These are phyloP conservation scores for Durotheca rogersii DNA, from an alignment of 495 filamentous ascomycete species.

Conservation along the genomic window DNA sequence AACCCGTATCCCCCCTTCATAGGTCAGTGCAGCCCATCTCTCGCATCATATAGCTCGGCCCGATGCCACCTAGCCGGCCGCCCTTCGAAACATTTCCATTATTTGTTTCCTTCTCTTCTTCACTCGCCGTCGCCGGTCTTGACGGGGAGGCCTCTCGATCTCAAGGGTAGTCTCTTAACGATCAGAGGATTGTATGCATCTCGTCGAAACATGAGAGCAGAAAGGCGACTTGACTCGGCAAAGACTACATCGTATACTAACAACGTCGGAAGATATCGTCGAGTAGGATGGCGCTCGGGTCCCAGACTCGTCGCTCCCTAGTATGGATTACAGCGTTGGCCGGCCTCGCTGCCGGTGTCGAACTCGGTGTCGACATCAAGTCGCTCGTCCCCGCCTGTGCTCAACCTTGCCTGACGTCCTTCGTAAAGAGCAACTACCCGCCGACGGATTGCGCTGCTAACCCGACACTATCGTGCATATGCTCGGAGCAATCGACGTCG, in stretches of 20 bases:
- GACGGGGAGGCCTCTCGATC: slow-evolving; percentile 20
- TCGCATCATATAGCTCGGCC: slow-evolving; percentile 30
- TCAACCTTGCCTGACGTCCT: slow-evolving; percentile 59
- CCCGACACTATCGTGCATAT: slow-evolving; percentile 62
- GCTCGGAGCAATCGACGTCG: slow-evolving; percentile 55
- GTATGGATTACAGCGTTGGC: slow-evolving; percentile 39
- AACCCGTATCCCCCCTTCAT: slow-evolving; percentile 37
- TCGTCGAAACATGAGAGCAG: slow-evolving; percentile 20
- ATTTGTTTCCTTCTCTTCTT: no score
- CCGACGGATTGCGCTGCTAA: slow-evolving; percentile 47
- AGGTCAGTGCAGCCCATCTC: slow-evolving; percentile 32
- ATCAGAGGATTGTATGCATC: slow-evolving; percentile 23
- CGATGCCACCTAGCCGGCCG: slow-evolving; percentile 13
- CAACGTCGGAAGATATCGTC: slow-evolving; percentile 40
- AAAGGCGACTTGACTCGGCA: slow-evolving; percentile 21
- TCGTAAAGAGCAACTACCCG: slow-evolving; percentile 60
- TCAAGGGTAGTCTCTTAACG: slow-evolving; percentile 15
- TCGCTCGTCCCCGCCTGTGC: slow-evolving; percentile 65
- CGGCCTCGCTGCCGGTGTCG: slow-evolving; percentile 31
- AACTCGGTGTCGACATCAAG: slow-evolving; percentile 46
- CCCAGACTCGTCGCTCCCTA: slow-evolving; percentile 34
- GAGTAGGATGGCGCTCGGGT: slow-evolving; percentile 48
- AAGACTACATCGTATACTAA: slow-evolving; percentile 24
- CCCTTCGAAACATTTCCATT: slow-evolving; percentile 19
- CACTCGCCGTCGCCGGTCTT: slow-evolving; percentile 9